Evolutionary conservation across 2,329 filamentous ascomycete species (phyloP).

Genomic region (Nigrospora osmanthi): DNA sequence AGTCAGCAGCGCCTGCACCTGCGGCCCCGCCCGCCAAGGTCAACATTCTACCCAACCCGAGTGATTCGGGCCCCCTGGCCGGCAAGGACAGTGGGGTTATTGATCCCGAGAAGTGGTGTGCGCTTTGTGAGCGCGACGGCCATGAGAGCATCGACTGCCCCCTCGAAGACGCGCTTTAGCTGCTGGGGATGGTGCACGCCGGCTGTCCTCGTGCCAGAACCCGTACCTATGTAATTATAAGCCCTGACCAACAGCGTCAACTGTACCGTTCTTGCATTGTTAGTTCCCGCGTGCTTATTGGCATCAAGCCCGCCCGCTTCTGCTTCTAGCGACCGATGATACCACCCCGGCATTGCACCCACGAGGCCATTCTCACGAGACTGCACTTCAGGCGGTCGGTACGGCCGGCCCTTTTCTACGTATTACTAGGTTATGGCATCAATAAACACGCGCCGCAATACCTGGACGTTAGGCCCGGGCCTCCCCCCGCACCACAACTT

Average conservation of each 20-base stretch:
- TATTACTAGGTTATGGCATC: too few relatives aligned
- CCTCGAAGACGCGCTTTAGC: conserved; percentile 71
- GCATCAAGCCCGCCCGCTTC: background rate
- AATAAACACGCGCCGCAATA: too few relatives aligned
- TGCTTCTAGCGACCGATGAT: conserved; percentile 3
- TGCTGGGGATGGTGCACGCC: background rate
- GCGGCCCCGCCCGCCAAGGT: conserved; percentile 29
- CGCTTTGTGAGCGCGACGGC: conserved; percentile 89
- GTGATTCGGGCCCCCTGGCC: conserved; percentile 61
- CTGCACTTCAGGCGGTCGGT: too few relatives aligned
- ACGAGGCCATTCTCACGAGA: background rate
- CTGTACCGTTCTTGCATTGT: background rate
- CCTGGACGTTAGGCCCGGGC: too few relatives aligned
- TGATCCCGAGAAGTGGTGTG: conserved; percentile 91
- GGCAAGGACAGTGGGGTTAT: conserved; percentile 72
- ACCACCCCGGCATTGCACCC: background rate
- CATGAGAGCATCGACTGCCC: conserved; percentile 95
- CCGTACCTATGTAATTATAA: too few relatives aligned
- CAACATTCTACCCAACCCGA: conserved; percentile 49
- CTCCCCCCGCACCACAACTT: too few relatives aligned
- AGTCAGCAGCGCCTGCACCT: conserved; percentile 33
- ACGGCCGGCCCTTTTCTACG: too few relatives aligned
- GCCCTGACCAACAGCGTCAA: background rate
- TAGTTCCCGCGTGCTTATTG: background rate
- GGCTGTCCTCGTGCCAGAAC: background rate